A percentile compares a stretch with the other conserved stretches of the same genome.
phyloP scores from a whole-genome alignment of 495 filamentous ascomycete species.

The Cercophora newfieldiana region DNA sequence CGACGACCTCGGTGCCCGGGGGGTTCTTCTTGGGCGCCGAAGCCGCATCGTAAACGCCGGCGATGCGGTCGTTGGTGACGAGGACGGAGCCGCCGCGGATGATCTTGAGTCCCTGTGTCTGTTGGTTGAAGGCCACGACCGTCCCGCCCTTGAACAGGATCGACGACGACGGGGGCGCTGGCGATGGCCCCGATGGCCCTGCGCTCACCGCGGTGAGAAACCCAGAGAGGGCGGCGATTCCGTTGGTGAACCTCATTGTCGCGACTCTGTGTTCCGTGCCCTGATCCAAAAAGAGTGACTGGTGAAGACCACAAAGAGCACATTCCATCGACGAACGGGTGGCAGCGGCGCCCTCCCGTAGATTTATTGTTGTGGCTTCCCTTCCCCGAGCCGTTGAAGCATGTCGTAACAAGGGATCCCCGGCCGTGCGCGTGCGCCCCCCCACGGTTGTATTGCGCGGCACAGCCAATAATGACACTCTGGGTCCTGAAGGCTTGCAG shows the following conservation, averaged over 20 bases:
- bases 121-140: conserved; percentile 18
- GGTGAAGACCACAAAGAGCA: neutral
- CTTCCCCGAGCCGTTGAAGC: neutral
- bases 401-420: no score
- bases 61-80: conserved; percentile 19
- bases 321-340: neutral
- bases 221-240: conserved; percentile 8
- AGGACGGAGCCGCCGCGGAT: conserved; percentile 19
- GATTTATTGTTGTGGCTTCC: neutral
- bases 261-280: neutral
- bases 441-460: conserved; percentile 1
- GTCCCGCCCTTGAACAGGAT: conserved; percentile 20
- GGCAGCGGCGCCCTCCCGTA: neutral
- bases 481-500: no score
- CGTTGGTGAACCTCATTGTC: conserved; percentile 16
- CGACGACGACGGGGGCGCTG: no score
- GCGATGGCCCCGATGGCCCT: no score
- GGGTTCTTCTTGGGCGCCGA: conserved; percentile 9
- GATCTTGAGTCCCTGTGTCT: conserved; percentile 15
- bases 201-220: conserved; percentile 20
- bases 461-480: conserved; percentile 6
- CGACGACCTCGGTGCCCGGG: conserved; percentile 14
- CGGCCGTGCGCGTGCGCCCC: neutral
- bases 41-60: conserved; percentile 17
- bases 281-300: no score